These are phyloP conservation scores for Lentinula sp. DNA, from an alignment of 768 basidiomycete genomes.

Conservation along the genomic window DNA sequence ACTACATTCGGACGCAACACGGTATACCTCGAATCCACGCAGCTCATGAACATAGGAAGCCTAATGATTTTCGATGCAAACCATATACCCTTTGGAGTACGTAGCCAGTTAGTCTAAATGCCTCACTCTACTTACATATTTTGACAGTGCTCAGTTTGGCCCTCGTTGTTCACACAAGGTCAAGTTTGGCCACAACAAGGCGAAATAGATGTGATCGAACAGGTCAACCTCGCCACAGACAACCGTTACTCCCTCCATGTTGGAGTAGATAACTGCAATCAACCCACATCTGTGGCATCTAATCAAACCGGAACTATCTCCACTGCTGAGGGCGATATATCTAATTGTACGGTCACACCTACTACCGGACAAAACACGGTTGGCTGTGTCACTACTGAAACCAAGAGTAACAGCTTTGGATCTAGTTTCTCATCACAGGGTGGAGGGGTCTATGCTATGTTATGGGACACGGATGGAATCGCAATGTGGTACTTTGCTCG, in stretches of 20 bases:
- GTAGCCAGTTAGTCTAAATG: background rate
- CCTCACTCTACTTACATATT: background rate
- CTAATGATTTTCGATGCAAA: slow-evolving; percentile 9
- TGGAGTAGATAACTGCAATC: slow-evolving; percentile 39
- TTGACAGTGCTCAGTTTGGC: slow-evolving; percentile 54
- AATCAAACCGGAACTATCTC: slow-evolving; percentile 35
- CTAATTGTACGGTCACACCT: slow-evolving; percentile 38
- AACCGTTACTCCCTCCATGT: slow-evolving; percentile 56
- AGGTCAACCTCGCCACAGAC: slow-evolving; percentile 37
- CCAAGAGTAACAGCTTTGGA: slow-evolving; percentile 43
- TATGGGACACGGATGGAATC: slow-evolving; percentile 51
- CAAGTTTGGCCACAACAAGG: slow-evolving; percentile 30
- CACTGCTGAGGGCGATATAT: slow-evolving; percentile 16
- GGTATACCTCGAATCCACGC: background rate
- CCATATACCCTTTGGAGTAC: slow-evolving; percentile 10
- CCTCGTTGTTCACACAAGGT: slow-evolving; percentile 31
- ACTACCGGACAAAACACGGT: slow-evolving; percentile 32
- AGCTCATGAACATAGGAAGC: slow-evolving; percentile 13
- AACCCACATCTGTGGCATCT: slow-evolving; percentile 28
- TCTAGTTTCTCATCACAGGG: slow-evolving; percentile 49
- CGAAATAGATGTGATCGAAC: slow-evolving; percentile 60
- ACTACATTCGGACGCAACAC: slow-evolving; percentile 1
- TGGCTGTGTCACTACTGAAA: slow-evolving; percentile 51
- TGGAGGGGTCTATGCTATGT: slow-evolving; percentile 62
- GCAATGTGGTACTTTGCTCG: slow-evolving; percentile 53